phyloP scores from a whole-genome alignment of 2,329 filamentous ascomycete genomes.

The Calonectria pseudoturangicola region DNA sequence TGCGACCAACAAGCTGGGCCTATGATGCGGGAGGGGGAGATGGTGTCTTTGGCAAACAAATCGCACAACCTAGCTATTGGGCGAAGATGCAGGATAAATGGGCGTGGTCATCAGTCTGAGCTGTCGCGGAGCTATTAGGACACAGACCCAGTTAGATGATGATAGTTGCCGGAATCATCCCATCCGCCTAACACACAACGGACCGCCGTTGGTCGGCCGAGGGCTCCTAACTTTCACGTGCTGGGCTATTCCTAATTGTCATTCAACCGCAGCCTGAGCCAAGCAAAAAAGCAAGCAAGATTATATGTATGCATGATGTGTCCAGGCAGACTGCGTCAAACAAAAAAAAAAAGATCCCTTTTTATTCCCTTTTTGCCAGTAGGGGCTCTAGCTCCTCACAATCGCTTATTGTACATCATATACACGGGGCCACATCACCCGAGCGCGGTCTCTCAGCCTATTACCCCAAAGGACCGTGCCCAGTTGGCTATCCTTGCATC shows the following conservation, averaged over 20 bases:
- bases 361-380: slow-evolving; percentile 40
- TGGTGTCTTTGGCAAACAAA: background rate
- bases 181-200: slow-evolving; percentile 16
- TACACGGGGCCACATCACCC: slow-evolving; percentile 34
- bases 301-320: background rate
- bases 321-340: background rate
- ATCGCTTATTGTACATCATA: slow-evolving; percentile 44
- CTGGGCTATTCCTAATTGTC: slow-evolving; percentile 29
- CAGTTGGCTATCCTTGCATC: slow-evolving; percentile 14
- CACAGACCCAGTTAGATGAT: background rate
- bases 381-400: slow-evolving; percentile 31
- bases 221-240: slow-evolving; percentile 31
- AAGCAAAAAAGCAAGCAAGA: background rate
- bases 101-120: background rate
- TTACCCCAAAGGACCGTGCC: slow-evolving; percentile 18
- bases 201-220: slow-evolving; percentile 31
- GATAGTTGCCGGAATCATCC: slow-evolving; percentile 12
- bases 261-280: background rate
- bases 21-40: slow-evolving; percentile 9
- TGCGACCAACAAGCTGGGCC: slow-evolving; percentile 12
- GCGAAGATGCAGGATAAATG: slow-evolving; percentile 4
- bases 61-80: background rate
- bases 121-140: slow-evolving; percentile 20
- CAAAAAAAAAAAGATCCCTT: slow-evolving; percentile 22
- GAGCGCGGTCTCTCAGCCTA: slow-evolving; percentile 26